A percentile compares a stretch with the other conserved stretches of the same genome.
Evolutionary conservation across 2,329 filamentous ascomycete genomes (phyloP).

Genomic region (Pseudogymnoascus sp.): DNA sequence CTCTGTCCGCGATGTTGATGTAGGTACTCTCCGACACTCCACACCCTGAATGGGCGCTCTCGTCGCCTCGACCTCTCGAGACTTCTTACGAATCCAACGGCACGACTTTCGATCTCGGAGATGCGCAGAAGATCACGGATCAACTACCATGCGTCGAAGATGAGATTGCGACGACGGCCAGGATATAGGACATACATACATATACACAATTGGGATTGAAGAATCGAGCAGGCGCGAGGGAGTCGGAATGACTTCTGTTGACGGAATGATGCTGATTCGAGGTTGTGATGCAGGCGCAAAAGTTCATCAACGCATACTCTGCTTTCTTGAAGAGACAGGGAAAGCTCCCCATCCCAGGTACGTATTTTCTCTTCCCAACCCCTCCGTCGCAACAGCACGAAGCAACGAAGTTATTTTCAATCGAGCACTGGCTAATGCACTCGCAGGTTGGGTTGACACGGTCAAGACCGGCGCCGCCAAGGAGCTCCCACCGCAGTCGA

Average conservation of each 20-base stretch:
- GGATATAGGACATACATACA: conserved; percentile 6
- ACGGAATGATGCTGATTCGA: conserved; percentile 65
- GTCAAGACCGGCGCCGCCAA: conserved; percentile 97
- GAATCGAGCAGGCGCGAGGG: conserved; percentile 61
- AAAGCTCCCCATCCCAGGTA: conserved; percentile 85
- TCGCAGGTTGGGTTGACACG: conserved; percentile 90
- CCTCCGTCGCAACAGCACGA: background rate
- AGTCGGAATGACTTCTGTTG: conserved; percentile 63
- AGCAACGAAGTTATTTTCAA: background rate
- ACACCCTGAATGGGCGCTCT: conserved; percentile 20
- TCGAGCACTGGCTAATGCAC: conserved; percentile 4
- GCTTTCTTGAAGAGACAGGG: conserved; percentile 91
- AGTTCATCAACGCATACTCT: conserved; percentile 81
- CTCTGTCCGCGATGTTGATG: conserved; percentile 78
- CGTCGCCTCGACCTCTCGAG: background rate
- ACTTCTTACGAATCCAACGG: conserved; percentile 6
- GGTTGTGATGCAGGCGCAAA: conserved; percentile 57
- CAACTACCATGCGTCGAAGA: conserved; percentile 9
- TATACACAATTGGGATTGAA: conserved; percentile 13
- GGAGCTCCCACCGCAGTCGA: conserved; percentile 95
- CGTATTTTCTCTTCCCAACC: conserved; percentile 30
- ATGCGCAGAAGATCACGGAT: conserved; percentile 9
- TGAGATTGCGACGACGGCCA: conserved; percentile 8
- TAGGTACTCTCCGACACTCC: conserved; percentile 42
- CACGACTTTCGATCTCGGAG: conserved; percentile 5